Evolutionary conservation across 495 filamentous ascomycete species (phyloP).

Genomic region (Viridothelium virens): DNA sequence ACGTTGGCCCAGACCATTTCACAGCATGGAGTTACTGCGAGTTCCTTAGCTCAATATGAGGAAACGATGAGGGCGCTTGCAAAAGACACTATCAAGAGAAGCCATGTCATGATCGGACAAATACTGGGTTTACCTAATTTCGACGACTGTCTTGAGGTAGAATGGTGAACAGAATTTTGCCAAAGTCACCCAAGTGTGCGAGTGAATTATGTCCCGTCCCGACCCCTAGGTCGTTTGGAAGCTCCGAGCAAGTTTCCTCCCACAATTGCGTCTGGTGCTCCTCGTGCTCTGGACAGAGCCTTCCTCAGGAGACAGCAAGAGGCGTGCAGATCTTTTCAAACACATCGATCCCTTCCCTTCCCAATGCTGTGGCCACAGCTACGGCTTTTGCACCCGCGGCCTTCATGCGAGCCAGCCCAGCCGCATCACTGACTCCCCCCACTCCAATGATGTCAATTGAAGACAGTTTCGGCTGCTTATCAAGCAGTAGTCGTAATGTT

Average conservation of each 20-base stretch:
- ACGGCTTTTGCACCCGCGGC: slow-evolving; percentile 55
- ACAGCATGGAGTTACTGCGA: background rate
- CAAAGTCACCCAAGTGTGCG: background rate
- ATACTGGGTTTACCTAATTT: background rate
- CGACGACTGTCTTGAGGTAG: background rate
- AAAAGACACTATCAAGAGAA: background rate
- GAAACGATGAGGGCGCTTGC: background rate
- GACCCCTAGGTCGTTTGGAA: too few relatives aligned
- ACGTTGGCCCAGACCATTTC: background rate
- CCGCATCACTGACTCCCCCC: slow-evolving; percentile 55
- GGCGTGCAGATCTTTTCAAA: slow-evolving; percentile 47
- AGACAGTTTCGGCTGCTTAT: slow-evolving; percentile 38
- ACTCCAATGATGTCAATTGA: slow-evolving; percentile 55
- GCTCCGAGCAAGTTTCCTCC: too few relatives aligned
- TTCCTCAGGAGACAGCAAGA: background rate
- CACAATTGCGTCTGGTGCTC: too few relatives aligned
- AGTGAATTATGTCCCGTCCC: background rate
- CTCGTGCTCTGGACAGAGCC: too few relatives aligned
- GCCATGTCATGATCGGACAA: background rate
- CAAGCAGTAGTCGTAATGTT: slow-evolving; percentile 49
- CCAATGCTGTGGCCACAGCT: slow-evolving; percentile 57
- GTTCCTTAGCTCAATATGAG: background rate
- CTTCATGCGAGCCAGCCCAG: slow-evolving; percentile 54
- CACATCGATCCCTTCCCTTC: slow-evolving; percentile 49
- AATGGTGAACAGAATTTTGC: background rate